Evolutionary conservation across 2,329 filamentous ascomycete species (phyloP).

Genomic region (Ceratocystis diversiconidia): DNA sequence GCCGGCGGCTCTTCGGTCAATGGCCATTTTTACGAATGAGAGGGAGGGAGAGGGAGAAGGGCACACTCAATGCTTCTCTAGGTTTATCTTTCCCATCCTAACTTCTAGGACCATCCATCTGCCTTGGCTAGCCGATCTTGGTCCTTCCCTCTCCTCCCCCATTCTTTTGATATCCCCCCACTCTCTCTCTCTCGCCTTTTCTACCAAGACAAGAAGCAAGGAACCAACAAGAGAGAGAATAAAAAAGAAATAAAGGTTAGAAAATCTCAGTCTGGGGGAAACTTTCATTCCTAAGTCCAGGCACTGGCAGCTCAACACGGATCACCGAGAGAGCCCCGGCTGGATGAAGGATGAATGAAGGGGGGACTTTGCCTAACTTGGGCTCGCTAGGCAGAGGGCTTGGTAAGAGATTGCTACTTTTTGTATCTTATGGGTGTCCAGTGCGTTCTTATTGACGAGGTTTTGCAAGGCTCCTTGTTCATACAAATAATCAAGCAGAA

Average conservation of each 20-base stretch:
- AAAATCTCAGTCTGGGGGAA: not conserved
- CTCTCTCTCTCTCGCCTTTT: not conserved
- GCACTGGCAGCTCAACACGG: conserved; percentile 2
- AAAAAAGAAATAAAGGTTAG: not conserved
- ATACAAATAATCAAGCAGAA: not conserved
- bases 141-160: not conserved
- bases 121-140: not conserved
- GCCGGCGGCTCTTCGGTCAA: conserved; percentile 1
- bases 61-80: not conserved
- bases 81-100: not conserved
- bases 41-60: not conserved
- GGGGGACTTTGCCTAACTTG: not conserved
- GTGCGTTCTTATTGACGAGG: conserved; percentile 1
- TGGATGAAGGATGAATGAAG: not conserved
- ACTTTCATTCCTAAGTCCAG: not conserved
- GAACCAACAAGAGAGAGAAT: not conserved
- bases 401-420: not conserved
- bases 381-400: not conserved
- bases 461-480: not conserved
- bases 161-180: not conserved
- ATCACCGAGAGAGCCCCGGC: not conserved
- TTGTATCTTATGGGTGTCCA: not conserved
- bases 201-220: not conserved
- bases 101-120: not conserved
- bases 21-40: not conserved